Percentiles rank a stretch among this genome's conserved stretches.
Conservation (phyloP, 306 rosid genomes). For the Cyamopsis tetragonoloba region DNA sequence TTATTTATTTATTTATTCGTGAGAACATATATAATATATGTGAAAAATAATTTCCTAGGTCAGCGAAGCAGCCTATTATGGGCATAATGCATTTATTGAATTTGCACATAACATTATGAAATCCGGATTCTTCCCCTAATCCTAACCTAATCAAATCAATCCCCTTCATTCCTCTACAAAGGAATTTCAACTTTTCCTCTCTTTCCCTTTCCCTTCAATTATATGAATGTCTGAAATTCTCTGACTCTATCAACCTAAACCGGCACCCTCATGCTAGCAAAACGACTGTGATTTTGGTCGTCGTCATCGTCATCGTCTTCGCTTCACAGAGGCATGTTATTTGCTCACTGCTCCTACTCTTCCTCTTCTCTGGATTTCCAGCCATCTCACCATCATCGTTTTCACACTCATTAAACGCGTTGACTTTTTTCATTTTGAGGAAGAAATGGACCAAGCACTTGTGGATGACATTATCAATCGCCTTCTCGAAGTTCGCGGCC, state of each 20-base stretch:
- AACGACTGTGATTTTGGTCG: slow-evolving; percentile 33
- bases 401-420: slow-evolving; percentile 9
- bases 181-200: neutral
- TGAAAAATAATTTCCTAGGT: neutral
- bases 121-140: neutral
- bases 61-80: neutral
- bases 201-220: neutral
- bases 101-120: neutral
- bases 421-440: slow-evolving; percentile 1
- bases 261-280: slow-evolving; percentile 26
- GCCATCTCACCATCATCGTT: neutral
- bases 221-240: neutral
- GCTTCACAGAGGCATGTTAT: slow-evolving; percentile 33
- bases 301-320: neutral
- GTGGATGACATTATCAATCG: slow-evolving; percentile 89
- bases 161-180: neutral
- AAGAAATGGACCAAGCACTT: slow-evolving; percentile 64
- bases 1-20: too few species aligned
- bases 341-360: slow-evolving; percentile 3
- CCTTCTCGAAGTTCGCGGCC: slow-evolving; percentile 83
- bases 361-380: neutral
- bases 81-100: too few species aligned
- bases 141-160: neutral
- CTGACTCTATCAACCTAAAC: slow-evolving; percentile 8
- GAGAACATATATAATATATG: too few species aligned